Conservation (phyloP, 2,329 filamentous ascomycete genomes). For the Penicillium griseofulvum region DNA sequence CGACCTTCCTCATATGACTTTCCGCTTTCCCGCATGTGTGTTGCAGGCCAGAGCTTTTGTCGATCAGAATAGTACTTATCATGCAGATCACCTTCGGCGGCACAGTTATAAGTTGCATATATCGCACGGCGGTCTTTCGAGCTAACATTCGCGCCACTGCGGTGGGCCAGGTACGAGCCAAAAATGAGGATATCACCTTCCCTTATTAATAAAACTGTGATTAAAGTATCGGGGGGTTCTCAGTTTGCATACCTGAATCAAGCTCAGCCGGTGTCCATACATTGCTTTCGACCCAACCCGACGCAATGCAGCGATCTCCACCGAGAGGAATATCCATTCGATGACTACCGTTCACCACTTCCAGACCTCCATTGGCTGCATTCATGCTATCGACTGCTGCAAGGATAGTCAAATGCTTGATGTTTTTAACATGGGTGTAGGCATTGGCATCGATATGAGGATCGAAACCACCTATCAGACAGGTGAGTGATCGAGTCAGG, state of each 20-base stretch:
- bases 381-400: conserved; percentile 41
- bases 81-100: conserved; percentile 43
- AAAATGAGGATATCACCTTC: conserved; percentile 40
- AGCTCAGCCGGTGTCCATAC: conserved; percentile 37
- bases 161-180: conserved; percentile 42
- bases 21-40: conserved; percentile 38
- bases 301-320: conserved; percentile 36
- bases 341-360: conserved; percentile 43
- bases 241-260: conserved; percentile 28
- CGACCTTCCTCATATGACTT: conserved; percentile 36
- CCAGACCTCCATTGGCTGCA: conserved; percentile 39
- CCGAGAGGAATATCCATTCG: conserved; percentile 36
- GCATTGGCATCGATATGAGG: conserved; percentile 45
- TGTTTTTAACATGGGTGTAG: conserved; percentile 43
- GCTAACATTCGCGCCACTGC: conserved; percentile 38
- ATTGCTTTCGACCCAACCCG: conserved; percentile 35
- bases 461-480: conserved; percentile 34
- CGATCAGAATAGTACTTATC: conserved; percentile 45
- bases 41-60: conserved; percentile 41
- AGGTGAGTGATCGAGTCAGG: neutral
- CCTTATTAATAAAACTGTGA: too few species aligned
- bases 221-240: neutral
- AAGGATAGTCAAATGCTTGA: conserved; percentile 43
- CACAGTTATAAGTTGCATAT: conserved; percentile 46
- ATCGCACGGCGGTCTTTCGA: conserved; percentile 37